Evolutionary conservation across 2,329 filamentous ascomycete species (phyloP).

Genomic region (Colletotrichum australisinense): DNA sequence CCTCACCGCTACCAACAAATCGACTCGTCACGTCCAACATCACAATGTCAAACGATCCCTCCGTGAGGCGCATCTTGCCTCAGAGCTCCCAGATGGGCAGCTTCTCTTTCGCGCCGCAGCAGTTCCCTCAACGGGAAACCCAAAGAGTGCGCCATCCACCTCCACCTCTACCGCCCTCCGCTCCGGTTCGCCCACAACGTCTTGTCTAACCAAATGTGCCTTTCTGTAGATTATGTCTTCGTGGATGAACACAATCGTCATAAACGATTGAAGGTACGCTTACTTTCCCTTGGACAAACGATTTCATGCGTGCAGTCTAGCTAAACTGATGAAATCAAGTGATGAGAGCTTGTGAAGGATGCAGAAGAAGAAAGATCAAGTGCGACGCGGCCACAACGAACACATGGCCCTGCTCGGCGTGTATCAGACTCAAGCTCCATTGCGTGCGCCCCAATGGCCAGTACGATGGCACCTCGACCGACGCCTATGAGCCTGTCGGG

Average conservation of each 20-base stretch:
- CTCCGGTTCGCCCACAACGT: background rate
- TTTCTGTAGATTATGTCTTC: conserved; percentile 88
- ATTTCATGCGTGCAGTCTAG: background rate
- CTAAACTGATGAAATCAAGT: conserved; percentile 62
- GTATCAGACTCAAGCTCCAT: conserved; percentile 89
- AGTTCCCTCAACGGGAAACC: conserved; percentile 71
- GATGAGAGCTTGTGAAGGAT: conserved; percentile 97
- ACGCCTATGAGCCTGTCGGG: conserved; percentile 57
- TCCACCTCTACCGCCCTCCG: conserved; percentile 5
- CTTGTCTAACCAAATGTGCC: conserved; percentile 44
- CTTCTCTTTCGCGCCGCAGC: conserved; percentile 79
- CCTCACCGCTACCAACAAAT: conserved; percentile 25
- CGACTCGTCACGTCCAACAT: conserved; percentile 18
- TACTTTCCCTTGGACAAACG: background rate
- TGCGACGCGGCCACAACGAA: conserved; percentile 98
- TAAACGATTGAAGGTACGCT: conserved; percentile 88
- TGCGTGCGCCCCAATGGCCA: conserved; percentile 90
- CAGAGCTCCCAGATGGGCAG: conserved; percentile 78
- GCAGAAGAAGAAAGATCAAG: conserved; percentile 94
- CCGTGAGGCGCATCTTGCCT: conserved; percentile 71
- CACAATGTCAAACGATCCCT: conserved; percentile 72
- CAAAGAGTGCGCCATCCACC: conserved; percentile 75
- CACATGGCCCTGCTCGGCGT: conserved; percentile 96
- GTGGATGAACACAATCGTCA: conserved; percentile 99
- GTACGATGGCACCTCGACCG: conserved; percentile 69